phyloP scores from a whole-genome alignment of 2,329 filamentous ascomycete genomes.

The Alternaria metachromatica region DNA sequence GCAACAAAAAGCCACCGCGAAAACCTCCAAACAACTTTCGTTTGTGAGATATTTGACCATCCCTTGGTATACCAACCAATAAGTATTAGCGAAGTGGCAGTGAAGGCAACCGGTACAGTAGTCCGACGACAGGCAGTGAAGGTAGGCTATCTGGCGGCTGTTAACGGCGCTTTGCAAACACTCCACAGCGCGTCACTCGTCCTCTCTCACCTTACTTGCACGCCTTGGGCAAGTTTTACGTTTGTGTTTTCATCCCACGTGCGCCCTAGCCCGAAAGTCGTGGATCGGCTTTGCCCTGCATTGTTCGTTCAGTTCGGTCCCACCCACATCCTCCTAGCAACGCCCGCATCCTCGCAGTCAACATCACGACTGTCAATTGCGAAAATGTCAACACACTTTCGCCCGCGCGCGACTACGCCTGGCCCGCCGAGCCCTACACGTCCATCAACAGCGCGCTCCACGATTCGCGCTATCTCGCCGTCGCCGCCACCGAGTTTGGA shows the following conservation, averaged over 20 bases:
- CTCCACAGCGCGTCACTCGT: neutral
- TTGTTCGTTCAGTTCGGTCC: neutral
- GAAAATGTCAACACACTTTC: conserved; percentile 9
- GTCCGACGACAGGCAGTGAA: neutral
- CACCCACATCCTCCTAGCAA: neutral
- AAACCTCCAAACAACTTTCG: neutral
- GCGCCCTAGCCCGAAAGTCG: neutral
- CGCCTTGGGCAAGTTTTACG: neutral
- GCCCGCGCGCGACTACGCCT: conserved; percentile 17
- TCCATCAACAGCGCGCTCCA: conserved; percentile 30
- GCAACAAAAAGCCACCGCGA: neutral
- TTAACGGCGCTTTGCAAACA: neutral
- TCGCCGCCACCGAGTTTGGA: conserved; percentile 27
- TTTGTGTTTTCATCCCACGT: neutral
- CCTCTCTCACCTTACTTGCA: neutral
- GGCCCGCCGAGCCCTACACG: conserved; percentile 21
- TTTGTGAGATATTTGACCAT: neutral
- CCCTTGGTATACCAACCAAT: neutral
- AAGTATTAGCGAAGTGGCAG: neutral
- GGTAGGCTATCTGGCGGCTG: accelerated
- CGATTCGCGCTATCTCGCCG: conserved; percentile 38
- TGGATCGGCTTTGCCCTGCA: conserved; percentile 1
- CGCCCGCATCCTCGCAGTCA: neutral
- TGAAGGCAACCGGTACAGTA: neutral
- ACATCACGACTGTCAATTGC: neutral